Base-by-base conservation (phyloP, 2,329 filamentous ascomycete genomes). In the Chaetomium strumarium region DNA sequence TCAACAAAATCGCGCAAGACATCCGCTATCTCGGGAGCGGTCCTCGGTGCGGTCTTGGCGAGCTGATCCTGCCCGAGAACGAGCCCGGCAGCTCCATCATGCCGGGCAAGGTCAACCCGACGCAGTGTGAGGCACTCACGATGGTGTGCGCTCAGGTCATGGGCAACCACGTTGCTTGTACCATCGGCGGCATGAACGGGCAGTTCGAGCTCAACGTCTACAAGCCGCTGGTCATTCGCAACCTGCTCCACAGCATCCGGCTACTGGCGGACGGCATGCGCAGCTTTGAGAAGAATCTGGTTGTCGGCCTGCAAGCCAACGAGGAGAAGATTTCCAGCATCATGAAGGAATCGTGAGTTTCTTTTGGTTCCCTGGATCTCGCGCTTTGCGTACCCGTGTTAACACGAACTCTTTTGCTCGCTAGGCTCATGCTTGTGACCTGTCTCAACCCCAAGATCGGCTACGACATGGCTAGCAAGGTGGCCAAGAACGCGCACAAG, bases 141-240 rank as follows among this genome's bases (percentile, higher is more conserved):
- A 99, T 99, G 93, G 79, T 97, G 56, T 96, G 92, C 76, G 84
- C 89, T 17, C 93, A 99, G 74, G 92, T 99, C 57, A 96, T 97
- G 81, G 93, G 93, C 67, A 99, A 99, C 80, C 85, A 97, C 69
- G 86, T 90, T 49, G 90, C 93, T 36, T 85, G 89, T 56, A 96
- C 92, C 30, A 90, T 97, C 64, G 90, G 90, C 58, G 93, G 92
- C 67, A 95, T 95, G 77, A 95, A 93, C 75, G 93, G 93, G 61
- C 95, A 97, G 76, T 99, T 99, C 64, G 93, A 97, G 75, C 82
- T 99, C 62, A 99, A 97, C 73, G 93, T 97, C 51, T 99, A 96
- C 83, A 97, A 97, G 80, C 93, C 93, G 40, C 82, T 97, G 54
- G 81, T 99, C 69, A 97, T 97, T 73, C 82, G 87, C 72, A 97